Evolutionary conservation across 768 basidiomycete species (phyloP), one percentile per base, ranked within the genome.

Genomic region (Cyathus striatus): DNA sequence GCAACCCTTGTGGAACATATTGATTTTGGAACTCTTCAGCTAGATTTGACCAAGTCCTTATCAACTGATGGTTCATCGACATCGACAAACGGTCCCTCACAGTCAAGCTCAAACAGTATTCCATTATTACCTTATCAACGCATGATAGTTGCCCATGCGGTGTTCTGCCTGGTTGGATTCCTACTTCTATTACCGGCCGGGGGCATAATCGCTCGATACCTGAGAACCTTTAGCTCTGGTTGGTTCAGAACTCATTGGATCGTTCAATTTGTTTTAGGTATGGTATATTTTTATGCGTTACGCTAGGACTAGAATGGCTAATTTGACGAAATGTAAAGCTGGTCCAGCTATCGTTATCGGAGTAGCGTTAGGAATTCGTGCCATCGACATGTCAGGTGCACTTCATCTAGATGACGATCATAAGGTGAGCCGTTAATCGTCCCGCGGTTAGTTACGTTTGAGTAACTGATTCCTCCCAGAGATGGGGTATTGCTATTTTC

Each of bases 231-330:
- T 48, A 64, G 61, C 4, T 58, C 62, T 1, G 57, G 52, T 5
- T 83, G 81, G 81, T 81, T 76, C 57, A 65, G 59, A 13, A 68
- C 64, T 20, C 81, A 83, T 51, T 71, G 67, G 66, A 59, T 73
- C 33, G 45, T 68, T 23, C 77, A 79, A 51, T 72, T 77, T 41
- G 61, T 51, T 13, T 21, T 79, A 23, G 70, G 77, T 75, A 56
- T 38, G 60, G 46, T 26, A 22, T n/a, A 25, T 32, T 40, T 30
- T n/a, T n/a, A n/a, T n/a, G n/a, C n/a, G n/a, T n/a, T n/a, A n/a
- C n/a, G n/a, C n/a, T n/a, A n/a, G n/a, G n/a, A n/a, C n/a, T n/a
- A n/a, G n/a, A n/a, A n/a, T n/a, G n/a, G 39, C 27, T 40, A n/a
- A 23, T 38, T 56, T 50, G 43, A 32, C 37, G 41, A 23, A 30